Evolutionary conservation across 345 rosid genomes (phyloP).

Genomic region (Triadica sebifera): DNA sequence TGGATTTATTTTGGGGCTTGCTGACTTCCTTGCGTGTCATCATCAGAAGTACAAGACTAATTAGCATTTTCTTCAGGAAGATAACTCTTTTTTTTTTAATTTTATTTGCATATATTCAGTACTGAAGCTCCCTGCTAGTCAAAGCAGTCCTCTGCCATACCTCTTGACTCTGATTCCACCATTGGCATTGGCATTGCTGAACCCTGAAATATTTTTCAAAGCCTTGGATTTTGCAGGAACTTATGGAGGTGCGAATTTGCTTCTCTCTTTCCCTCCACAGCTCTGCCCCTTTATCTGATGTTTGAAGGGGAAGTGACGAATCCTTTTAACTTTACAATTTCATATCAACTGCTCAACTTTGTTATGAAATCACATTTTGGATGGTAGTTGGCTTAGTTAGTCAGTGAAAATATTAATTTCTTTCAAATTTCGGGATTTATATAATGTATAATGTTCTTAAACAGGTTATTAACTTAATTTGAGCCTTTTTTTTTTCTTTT

Average conservation of each 20-base stretch:
- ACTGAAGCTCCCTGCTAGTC: conserved; percentile 58
- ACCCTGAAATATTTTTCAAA: conserved; percentile 90
- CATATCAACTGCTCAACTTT: neutral
- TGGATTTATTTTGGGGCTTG: conserved; percentile 82
- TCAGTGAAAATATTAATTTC: too few species aligned
- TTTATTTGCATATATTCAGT: conserved; percentile 37
- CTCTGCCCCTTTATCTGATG: neutral
- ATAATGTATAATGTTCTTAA: neutral
- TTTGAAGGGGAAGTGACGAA: neutral
- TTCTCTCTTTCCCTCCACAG: neutral
- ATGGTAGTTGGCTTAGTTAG: neutral
- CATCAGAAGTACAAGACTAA: neutral
- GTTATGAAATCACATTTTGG: neutral
- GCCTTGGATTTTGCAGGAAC: conserved; percentile 96
- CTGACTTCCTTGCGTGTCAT: conserved; percentile 66
- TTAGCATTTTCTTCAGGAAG: neutral
- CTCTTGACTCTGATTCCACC: conserved; percentile 80
- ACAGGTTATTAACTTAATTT: neutral
- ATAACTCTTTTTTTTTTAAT: neutral
- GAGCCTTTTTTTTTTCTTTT: neutral
- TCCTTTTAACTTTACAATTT: neutral
- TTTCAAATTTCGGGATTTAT: neutral
- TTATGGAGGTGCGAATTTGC: conserved; percentile 62
- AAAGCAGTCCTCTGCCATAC: conserved; percentile 63
- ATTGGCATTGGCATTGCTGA: conserved; percentile 57